Base-by-base conservation (phyloP, 495 filamentous ascomycete species). In the Aspergillus baeticus region DNA sequence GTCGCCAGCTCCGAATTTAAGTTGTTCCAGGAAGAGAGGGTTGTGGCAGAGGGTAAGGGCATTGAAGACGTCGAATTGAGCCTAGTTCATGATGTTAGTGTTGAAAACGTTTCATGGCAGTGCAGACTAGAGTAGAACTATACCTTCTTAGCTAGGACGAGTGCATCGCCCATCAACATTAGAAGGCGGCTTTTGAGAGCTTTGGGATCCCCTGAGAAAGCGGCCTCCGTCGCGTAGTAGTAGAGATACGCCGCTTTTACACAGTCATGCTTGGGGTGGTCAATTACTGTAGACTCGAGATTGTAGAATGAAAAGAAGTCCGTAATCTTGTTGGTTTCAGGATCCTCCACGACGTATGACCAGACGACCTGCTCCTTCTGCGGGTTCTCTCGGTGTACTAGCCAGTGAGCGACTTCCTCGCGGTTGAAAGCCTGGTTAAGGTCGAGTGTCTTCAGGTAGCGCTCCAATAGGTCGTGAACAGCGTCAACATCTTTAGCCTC, bases 221-320 rank as follows among this genome's bases (percentile, higher is more conserved):
- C 94, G 2, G 81, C 76, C 64, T 97, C 92, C 20, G 88, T 87
- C 20, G 91, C 94, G 61, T 98, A 98, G 75, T 98, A 98, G 74
- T 90, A 98, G 21, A 98, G 79, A 63, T 98, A 98, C 18, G 94
- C 94, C 4, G 92, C 95, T 34, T 84, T 84, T 60, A 98, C 82
- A 41, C 79, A 73, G 3, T 85, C 77, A 70, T 96, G 84, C 69
- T 93, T 92, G 18, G 80, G 74, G 64, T 89, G 83, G 36, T 84
- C 78, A 52, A 98, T 92, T 44, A 96, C 90, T 2, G 90, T 91
- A 3, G 90, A 96, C 63, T 95, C 90, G n/a, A 98, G 85, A 64
- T 81, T 83, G 74, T 97, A 98, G 74, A 97, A 98, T 13, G 91
- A 96, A 74, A 97, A 86, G 72, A 95, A 97, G 72, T 98, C 94